Evolutionary conservation across 495 filamentous ascomycete species (phyloP).

Genomic region (Chaetomidium leptoderma): DNA sequence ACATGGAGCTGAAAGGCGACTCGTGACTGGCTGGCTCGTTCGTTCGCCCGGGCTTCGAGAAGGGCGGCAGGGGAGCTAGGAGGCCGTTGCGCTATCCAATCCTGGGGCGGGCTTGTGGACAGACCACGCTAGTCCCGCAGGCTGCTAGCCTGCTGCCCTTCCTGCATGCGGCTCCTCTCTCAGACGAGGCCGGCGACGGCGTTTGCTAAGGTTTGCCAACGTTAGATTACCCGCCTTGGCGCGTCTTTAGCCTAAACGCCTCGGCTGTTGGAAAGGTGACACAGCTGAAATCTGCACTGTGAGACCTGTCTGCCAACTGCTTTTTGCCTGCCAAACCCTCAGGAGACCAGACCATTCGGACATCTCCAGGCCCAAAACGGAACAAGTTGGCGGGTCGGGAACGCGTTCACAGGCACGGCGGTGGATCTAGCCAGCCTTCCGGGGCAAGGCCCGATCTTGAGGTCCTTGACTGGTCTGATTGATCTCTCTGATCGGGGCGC

Average conservation of each 20-base stretch:
- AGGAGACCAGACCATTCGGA: background rate
- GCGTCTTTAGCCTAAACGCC: slow-evolving; percentile 23
- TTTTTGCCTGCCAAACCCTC: background rate
- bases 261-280: slow-evolving; percentile 8
- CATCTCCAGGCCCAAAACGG: background rate
- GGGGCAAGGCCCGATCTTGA: background rate
- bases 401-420: background rate
- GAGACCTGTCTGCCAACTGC: background rate
- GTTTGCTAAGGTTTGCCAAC: slow-evolving; percentile 9
- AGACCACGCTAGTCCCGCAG: slow-evolving; percentile 1
- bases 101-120: slow-evolving; percentile 2
- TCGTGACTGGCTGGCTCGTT: background rate
- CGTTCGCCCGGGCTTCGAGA: slow-evolving; percentile 13
- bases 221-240: slow-evolving; percentile 29
- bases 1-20: background rate
- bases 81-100: slow-evolving; percentile 9
- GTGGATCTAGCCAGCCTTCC: background rate
- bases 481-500: too few species aligned
- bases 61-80: background rate
- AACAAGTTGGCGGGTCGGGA: slow-evolving; percentile 1
- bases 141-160: background rate
- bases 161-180: slow-evolving; percentile 10
- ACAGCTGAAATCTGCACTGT: background rate
- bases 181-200: background rate
- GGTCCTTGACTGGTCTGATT: background rate